Conservation (phyloP, 352 stramenopile genomes). For the Phytophthora hibernalis region DNA sequence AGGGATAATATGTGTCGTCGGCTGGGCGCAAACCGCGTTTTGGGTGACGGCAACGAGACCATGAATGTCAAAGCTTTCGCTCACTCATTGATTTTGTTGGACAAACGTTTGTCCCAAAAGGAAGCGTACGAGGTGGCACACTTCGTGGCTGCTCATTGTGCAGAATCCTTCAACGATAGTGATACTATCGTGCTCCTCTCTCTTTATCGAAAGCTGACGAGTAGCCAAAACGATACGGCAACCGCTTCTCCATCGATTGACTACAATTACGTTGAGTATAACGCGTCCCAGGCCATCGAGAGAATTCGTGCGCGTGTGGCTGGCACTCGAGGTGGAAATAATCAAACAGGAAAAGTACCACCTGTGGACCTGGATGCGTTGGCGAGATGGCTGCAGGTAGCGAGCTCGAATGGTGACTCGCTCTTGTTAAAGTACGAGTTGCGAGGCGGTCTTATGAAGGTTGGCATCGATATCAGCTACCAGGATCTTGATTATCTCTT, state of each 20-base stretch:
- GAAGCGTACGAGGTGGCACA: conserved; percentile 41
- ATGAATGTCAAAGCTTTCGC: conserved; percentile 68
- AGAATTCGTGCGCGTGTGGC: conserved; percentile 32
- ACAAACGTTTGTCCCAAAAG: conserved; percentile 51
- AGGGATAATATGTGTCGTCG: conserved; percentile 57
- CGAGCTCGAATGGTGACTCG: conserved; percentile 53
- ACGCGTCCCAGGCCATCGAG: conserved; percentile 29
- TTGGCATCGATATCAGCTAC: conserved; percentile 68
- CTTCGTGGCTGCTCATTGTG: conserved; percentile 30
- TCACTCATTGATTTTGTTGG: conserved; percentile 41
- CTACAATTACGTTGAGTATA: conserved; percentile 25
- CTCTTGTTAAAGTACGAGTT: conserved; percentile 68
- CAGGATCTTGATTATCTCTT: conserved; percentile 78
- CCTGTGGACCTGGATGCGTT: conserved; percentile 44
- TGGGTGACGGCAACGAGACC: conserved; percentile 64
- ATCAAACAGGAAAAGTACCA: neutral
- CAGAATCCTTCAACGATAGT: conserved; percentile 4
- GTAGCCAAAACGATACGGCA: neutral
- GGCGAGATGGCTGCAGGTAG: conserved; percentile 47
- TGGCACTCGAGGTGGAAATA: conserved; percentile 1
- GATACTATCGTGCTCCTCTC: conserved; percentile 41
- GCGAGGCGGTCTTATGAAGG: conserved; percentile 55
- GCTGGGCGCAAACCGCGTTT: conserved; percentile 62
- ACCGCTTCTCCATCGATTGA: neutral
- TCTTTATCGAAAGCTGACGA: conserved; percentile 26